Conservation (phyloP, 768 basidiomycete genomes). For the Tylopilus plumbeoviolaceoides region DNA sequence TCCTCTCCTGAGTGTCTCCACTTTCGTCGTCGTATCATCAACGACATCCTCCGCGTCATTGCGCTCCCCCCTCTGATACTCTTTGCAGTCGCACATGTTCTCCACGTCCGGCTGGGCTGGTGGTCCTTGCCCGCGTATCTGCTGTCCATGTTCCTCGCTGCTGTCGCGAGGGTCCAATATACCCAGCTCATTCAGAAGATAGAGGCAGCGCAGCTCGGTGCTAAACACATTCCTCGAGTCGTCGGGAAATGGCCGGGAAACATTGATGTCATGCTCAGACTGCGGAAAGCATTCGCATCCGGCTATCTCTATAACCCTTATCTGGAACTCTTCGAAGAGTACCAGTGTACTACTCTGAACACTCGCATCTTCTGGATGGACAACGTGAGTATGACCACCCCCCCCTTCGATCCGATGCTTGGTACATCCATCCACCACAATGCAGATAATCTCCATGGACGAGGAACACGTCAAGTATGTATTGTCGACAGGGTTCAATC, state of each 20-base stretch:
- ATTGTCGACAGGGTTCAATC: conserved; percentile 58
- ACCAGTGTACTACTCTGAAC: conserved; percentile 67
- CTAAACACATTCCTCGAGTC: conserved; percentile 51
- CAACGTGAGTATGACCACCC: conserved; percentile 42
- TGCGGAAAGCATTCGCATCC: conserved; percentile 52
- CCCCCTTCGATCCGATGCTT: not conserved
- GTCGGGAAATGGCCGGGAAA: conserved; percentile 77
- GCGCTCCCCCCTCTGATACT: conserved; percentile 40
- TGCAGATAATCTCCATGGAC: conserved; percentile 71
- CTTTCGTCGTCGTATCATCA: conserved; percentile 49
- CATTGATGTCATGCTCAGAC: conserved; percentile 58
- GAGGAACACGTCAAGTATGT: conserved; percentile 64
- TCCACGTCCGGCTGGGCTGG: conserved; percentile 32
- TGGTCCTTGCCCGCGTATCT: conserved; percentile 37
- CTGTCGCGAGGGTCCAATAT: conserved; percentile 34
- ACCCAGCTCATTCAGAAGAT: conserved; percentile 34
- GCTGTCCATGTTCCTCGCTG: conserved; percentile 40
- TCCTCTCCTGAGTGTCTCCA: not conserved
- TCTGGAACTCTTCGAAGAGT: conserved; percentile 63
- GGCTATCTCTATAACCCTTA: conserved; percentile 63
- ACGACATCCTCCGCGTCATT: conserved; percentile 41
- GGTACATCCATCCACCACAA: not conserved
- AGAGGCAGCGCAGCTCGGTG: conserved; percentile 47
- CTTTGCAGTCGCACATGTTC: conserved; percentile 27
- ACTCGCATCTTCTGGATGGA: conserved; percentile 66